Base-by-base conservation (phyloP, 176 grass and related monocot genomes). In the Zoysia pacifica region DNA sequence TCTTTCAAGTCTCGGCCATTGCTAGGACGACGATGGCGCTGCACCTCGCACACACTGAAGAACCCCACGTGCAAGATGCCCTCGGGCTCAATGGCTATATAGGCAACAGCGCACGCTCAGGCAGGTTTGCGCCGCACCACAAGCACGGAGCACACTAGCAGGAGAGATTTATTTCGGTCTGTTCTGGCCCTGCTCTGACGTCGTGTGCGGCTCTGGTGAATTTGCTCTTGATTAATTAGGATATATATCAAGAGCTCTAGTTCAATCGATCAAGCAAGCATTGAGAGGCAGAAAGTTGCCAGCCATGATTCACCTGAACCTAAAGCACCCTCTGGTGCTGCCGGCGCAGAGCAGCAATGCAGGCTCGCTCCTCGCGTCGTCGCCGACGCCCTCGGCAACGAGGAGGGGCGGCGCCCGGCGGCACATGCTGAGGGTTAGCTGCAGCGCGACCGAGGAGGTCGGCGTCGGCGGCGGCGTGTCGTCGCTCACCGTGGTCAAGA, bases 301-400 rank as follows among this genome's bases (percentile, higher is more conserved):
- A 20, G 75, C 76, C 65, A 85, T 86, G 79, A 89, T 86, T 15
- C 60, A 87, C 44, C 83, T 82, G 12, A 86, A 86, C 67, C 78
- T 82, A 4, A 86, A 86, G 78, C 87, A 90, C 36, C 67, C 78
- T 3, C 72, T 82, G 19, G 69, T 69, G 86, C 87, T 77, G 51
- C 49, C 87, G 2, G 74, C 50, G 44, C 60, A 68, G 47, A 47
- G 59, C 83, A 53, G 50, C 78, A 84, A 66, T 79, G 73, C 15
- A 41, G 72, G 71, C 40, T 41, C 81, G 52, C 63, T 49, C 58
- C 86, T 83, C 28, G 6, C 69, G 67, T 48, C 69, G 42, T 3
- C 73, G 11, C 4, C 43, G 62, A 1, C 72, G 13, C 2, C 62
- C 9, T 1, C 56, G 7, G 2, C 85, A 4, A 16, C 72, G 4